These are phyloP conservation scores for Peronospora destructor DNA, from an alignment of 352 stramenopile species.

Conservation along the genomic window DNA sequence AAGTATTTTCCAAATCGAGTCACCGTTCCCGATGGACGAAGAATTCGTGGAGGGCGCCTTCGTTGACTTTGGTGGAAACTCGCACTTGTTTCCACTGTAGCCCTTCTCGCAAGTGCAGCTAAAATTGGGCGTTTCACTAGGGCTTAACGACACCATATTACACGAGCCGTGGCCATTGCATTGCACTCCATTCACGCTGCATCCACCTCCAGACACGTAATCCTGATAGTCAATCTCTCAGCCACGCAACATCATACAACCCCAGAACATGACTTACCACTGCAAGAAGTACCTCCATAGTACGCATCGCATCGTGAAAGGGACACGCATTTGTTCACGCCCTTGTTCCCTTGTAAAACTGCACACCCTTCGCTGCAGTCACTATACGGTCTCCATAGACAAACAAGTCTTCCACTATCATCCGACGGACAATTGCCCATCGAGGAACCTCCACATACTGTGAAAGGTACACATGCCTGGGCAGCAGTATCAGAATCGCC, in stretches of 20 bases:
- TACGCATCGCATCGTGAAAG: conserved; percentile 69
- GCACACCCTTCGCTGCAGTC: conserved; percentile 25
- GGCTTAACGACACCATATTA: conserved; percentile 33
- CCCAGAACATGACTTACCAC: conserved; percentile 27
- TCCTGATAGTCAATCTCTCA: background rate
- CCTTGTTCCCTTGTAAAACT: conserved; percentile 27
- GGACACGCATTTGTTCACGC: conserved; percentile 81
- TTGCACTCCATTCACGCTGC: conserved; percentile 45
- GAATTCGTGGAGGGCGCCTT: background rate
- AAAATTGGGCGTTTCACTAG: conserved; percentile 40
- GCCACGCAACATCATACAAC: background rate
- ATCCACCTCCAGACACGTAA: conserved; percentile 29
- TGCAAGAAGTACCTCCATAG: conserved; percentile 47
- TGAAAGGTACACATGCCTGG: conserved; percentile 60
- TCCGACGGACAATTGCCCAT: conserved; percentile 61
- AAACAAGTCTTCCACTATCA: conserved; percentile 58
- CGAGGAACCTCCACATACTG: conserved; percentile 45
- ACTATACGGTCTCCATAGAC: conserved; percentile 38
- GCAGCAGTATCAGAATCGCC: conserved; percentile 50
- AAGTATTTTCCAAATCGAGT: conserved; percentile 4
- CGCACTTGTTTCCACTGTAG: conserved; percentile 62
- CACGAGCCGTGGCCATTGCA: conserved; percentile 76
- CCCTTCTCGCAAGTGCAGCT: conserved; percentile 58
- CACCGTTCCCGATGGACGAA: conserved; percentile 8
- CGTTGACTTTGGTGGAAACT: conserved; percentile 9